Evolutionary conservation across 352 stramenopile species (phyloP).

Genomic region (Albugo candida): DNA sequence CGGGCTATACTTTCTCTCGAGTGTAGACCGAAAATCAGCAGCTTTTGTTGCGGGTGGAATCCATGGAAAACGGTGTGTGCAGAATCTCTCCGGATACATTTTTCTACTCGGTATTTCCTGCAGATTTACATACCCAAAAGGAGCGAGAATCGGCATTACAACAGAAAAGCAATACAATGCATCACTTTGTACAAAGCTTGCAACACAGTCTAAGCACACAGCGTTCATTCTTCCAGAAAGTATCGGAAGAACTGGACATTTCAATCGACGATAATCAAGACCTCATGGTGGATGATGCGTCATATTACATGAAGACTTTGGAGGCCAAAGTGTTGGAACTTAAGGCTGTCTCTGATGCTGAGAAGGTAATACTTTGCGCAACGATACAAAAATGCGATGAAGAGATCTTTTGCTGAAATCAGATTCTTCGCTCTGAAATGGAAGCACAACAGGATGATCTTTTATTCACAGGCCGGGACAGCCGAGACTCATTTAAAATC

Average conservation of each 20-base stretch:
- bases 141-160: too few species aligned
- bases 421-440: constrained; percentile 17
- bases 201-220: constrained; percentile 30
- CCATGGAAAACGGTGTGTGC: constrained; percentile 65
- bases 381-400: constrained; percentile 5
- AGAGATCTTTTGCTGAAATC: too few species aligned
- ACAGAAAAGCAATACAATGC: constrained; percentile 7
- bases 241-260: constrained; percentile 35
- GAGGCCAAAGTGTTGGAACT: constrained; percentile 37
- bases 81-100: constrained; percentile 1
- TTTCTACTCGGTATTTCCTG: constrained; percentile 33
- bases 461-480: constrained; percentile 32
- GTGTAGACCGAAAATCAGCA: constrained; percentile 55
- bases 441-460: constrained; percentile 35
- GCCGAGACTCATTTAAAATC: constrained; percentile 62
- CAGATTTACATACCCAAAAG: too few species aligned
- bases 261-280: constrained; percentile 13
- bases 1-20: neutral
- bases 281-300: constrained; percentile 20
- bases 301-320: constrained; percentile 22
- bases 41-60: constrained; percentile 56
- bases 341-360: constrained; percentile 29
- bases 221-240: constrained; percentile 25
- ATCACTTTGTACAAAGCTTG: constrained; percentile 38
- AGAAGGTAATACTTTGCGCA: constrained; percentile 28